Conservation (phyloP, 2,329 filamentous ascomycete species). For the Talaromyces atroroseus region DNA sequence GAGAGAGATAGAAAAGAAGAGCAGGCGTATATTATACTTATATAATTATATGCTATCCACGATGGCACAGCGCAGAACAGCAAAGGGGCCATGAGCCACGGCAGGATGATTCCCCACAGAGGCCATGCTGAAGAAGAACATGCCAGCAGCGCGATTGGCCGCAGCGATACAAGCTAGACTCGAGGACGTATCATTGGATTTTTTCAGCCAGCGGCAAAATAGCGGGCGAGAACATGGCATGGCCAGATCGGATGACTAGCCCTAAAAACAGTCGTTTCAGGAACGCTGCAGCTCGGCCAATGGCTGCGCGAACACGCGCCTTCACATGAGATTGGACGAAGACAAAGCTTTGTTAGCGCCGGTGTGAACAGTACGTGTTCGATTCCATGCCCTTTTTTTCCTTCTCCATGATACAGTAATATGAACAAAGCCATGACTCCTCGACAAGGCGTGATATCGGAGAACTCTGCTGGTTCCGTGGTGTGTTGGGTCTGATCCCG, state of each 20-base stretch:
- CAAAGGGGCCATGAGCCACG: not conserved
- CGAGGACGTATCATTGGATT: slow-evolving; percentile 1
- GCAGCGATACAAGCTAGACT: not conserved
- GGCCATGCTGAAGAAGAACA: not conserved
- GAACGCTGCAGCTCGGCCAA: not conserved
- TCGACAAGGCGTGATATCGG: too few species aligned
- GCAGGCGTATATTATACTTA: not conserved
- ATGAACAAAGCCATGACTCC: too few species aligned
- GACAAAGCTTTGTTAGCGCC: not conserved
- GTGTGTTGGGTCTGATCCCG: not conserved
- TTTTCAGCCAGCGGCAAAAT: not conserved
- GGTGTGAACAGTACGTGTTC: too few species aligned
- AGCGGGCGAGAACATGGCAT: not conserved
- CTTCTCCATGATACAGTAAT: too few species aligned
- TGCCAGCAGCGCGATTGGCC: not conserved
- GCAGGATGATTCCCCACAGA: slow-evolving; percentile 4
- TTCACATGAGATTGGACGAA: not conserved
- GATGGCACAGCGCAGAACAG: not conserved
- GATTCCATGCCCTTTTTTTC: too few species aligned
- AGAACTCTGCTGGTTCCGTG: too few species aligned
- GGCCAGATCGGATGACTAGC: slow-evolving; percentile 5
- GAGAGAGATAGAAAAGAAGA: not conserved
- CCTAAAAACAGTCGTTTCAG: not conserved
- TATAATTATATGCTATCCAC: too few species aligned
- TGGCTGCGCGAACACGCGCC: not conserved